Conservation (phyloP, 1,139 yeast genomes). For the Scheffersomyces lignicola region DNA sequence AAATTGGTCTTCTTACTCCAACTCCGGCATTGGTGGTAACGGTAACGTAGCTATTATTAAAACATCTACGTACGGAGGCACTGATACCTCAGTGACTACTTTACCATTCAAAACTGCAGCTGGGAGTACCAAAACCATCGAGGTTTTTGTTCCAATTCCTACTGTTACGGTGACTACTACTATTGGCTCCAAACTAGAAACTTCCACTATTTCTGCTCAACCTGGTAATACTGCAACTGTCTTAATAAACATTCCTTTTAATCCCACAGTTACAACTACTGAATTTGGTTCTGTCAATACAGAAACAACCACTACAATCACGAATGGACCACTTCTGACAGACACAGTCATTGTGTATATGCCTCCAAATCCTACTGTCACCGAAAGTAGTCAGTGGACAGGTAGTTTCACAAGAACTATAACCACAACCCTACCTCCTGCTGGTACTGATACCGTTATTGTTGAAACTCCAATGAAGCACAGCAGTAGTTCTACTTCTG, state of each 20-base stretch:
- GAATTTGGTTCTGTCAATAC: conserved; percentile 7
- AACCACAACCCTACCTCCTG: conserved; percentile 11
- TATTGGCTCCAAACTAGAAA: neutral
- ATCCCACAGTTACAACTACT: conserved; percentile 1
- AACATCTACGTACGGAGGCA: conserved; percentile 24
- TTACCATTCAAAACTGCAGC: conserved; percentile 11
- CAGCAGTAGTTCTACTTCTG: conserved; percentile 8
- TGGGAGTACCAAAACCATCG: conserved; percentile 19
- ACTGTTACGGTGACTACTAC: conserved; percentile 14
- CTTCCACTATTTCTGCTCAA: conserved; percentile 7
- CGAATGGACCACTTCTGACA: conserved; percentile 14
- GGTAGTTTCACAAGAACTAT: conserved; percentile 12
- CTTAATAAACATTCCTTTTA: conserved; percentile 15
- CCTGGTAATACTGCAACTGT: conserved; percentile 17
- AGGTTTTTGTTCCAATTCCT: conserved; percentile 16
- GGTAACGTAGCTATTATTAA: conserved; percentile 18
- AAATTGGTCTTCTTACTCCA: conserved; percentile 11
- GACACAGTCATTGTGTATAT: conserved; percentile 19
- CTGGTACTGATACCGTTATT: conserved; percentile 15
- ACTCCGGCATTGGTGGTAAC: conserved; percentile 14
- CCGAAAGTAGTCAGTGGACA: conserved; percentile 13
- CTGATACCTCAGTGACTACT: conserved; percentile 20
- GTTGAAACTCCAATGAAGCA: conserved; percentile 16
- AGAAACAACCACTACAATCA: conserved; percentile 9
- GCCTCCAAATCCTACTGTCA: conserved; percentile 14